phyloP scores from a whole-genome alignment of 305 asterid genomes.

The Fraxinus ornus region DNA sequence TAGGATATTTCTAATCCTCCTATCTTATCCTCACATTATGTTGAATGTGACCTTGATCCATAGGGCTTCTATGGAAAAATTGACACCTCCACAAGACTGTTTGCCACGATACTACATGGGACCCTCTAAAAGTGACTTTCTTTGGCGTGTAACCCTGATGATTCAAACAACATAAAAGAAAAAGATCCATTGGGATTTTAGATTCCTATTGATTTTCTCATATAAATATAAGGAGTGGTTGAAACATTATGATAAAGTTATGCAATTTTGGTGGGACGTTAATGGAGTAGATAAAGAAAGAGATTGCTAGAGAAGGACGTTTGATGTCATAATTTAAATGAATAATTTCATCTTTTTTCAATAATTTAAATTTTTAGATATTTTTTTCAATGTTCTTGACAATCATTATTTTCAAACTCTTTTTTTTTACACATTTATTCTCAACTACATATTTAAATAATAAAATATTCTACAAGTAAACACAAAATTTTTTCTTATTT shows the following conservation, averaged over 20 bases:
- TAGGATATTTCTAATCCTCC: not conserved
- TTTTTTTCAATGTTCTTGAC: not conserved
- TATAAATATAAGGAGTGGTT: constrained; percentile 32
- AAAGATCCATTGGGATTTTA: not conserved
- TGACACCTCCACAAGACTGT: constrained; percentile 16
- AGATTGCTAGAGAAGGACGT: not conserved
- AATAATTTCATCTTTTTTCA: not conserved
- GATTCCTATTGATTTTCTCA: constrained; percentile 32
- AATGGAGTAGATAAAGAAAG: constrained; percentile 32
- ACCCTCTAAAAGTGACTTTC: constrained; percentile 9
- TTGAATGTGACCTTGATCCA: constrained; percentile 6
- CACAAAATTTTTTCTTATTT: no score
- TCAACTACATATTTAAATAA: no score
- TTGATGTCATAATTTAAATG: not conserved
- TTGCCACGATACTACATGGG: constrained; percentile 17
- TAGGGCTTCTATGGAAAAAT: not conserved
- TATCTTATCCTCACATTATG: not conserved
- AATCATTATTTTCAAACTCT: no score
- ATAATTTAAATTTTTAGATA: not conserved
- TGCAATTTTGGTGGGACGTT: constrained; percentile 34
- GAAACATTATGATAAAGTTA: constrained; percentile 40
- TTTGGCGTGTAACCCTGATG: constrained; percentile 25
- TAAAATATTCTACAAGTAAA: no score
- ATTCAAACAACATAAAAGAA: not conserved
- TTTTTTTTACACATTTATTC: no score